phyloP scores from a whole-genome alignment of 495 filamentous ascomycete genomes.

The Alectoria sarmentosa region DNA sequence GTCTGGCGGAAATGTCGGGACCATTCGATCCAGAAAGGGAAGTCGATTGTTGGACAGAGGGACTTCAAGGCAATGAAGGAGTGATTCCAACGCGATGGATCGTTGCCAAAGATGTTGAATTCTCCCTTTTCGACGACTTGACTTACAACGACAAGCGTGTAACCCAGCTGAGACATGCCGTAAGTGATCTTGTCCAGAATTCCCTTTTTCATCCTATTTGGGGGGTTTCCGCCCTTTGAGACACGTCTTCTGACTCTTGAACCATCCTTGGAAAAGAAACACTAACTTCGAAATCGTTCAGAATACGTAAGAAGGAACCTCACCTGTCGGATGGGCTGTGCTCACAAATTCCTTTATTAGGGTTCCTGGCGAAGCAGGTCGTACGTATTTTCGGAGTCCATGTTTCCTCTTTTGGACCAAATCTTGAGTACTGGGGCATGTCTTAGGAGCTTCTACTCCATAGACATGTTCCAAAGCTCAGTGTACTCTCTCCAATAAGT shows the following conservation, averaged over 20 bases:
- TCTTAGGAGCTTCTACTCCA: too few relatives aligned
- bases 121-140: slow-evolving; percentile 18
- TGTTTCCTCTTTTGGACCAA: too few relatives aligned
- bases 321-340: not conserved
- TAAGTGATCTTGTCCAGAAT: too few relatives aligned
- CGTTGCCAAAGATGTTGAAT: slow-evolving; percentile 24
- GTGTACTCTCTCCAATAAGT: too few relatives aligned
- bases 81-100: slow-evolving; percentile 22
- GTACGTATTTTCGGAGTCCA: too few relatives aligned
- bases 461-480: too few relatives aligned
- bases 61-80: slow-evolving; percentile 15
- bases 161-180: slow-evolving; percentile 19
- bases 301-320: slow-evolving; percentile 15
- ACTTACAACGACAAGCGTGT: slow-evolving; percentile 19
- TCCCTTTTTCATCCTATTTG: too few relatives aligned
- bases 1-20: slow-evolving; percentile 21
- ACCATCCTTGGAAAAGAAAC: too few relatives aligned
- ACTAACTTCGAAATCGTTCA: too few relatives aligned
- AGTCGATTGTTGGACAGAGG: slow-evolving; percentile 10
- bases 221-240: too few relatives aligned
- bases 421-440: too few relatives aligned
- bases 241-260: too few relatives aligned
- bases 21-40: slow-evolving; percentile 17
- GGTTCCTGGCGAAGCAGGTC: slow-evolving; percentile 18
- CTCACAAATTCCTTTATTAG: slow-evolving; percentile 2